These are phyloP conservation scores for Globisporangium carolinianum DNA, from an alignment of 352 stramenopile species.

Conservation along the genomic window DNA sequence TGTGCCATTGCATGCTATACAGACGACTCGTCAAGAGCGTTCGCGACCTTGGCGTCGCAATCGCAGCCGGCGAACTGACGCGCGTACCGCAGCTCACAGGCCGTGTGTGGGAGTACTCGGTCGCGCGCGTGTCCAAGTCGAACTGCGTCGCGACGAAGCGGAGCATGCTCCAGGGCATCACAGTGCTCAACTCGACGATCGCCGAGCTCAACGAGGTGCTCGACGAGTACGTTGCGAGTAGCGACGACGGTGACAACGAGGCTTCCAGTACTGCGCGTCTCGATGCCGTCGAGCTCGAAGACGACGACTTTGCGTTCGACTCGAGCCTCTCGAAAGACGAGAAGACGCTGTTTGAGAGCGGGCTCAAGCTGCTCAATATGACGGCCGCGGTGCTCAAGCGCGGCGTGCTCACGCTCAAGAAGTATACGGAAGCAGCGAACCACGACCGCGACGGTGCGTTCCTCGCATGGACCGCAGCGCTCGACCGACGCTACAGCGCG, in stretches of 20 bases:
- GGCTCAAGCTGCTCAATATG: constrained; percentile 70
- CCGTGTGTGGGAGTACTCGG: constrained; percentile 78
- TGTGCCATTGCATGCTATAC: constrained; percentile 2
- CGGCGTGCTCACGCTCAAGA: constrained; percentile 75
- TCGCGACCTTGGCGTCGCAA: constrained; percentile 34
- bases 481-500: constrained; percentile 56
- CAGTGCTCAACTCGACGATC: constrained; percentile 76
- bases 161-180: constrained; percentile 79
- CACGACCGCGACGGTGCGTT: constrained; percentile 49
- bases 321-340: constrained; percentile 64
- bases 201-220: constrained; percentile 78
- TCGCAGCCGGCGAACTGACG: constrained; percentile 40
- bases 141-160: constrained; percentile 83
- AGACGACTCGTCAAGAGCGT: constrained; percentile 78
- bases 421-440: constrained; percentile 24
- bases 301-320: constrained; percentile 74
- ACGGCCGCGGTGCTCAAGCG: constrained; percentile 69
- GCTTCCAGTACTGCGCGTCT: constrained; percentile 17
- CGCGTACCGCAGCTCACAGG: constrained; percentile 69
- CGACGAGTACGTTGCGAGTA: constrained; percentile 16
- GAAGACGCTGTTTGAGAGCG: constrained; percentile 54
- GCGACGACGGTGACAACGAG: constrained; percentile 26
- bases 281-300: constrained; percentile 38
- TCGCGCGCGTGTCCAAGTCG: constrained; percentile 66
- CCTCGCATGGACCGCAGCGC: constrained; percentile 56